Percentiles rank a stretch among this genome's conserved stretches.
Evolutionary conservation across 2,329 filamentous ascomycete genomes (phyloP).

Genomic region (Scleromitrula shiraiana): DNA sequence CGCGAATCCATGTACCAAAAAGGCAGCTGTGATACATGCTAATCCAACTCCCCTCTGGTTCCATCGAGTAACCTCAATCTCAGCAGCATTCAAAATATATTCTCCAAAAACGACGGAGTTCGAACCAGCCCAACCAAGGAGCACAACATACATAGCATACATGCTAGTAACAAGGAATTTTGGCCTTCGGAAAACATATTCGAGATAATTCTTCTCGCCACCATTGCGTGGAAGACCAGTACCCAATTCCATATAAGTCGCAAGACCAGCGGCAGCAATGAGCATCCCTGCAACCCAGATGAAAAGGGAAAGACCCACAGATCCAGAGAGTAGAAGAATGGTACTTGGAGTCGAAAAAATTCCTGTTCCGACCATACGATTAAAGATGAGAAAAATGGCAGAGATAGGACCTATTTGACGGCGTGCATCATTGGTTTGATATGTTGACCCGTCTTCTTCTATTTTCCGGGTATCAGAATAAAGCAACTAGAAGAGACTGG

Average conservation of each 20-base stretch:
- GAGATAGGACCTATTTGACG: constrained; percentile 48
- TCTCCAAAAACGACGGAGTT: constrained; percentile 65
- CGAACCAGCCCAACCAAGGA: constrained; percentile 57
- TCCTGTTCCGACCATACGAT: constrained; percentile 58
- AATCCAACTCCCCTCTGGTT: constrained; percentile 60
- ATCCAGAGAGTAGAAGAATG: constrained; percentile 49
- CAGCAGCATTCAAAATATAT: constrained; percentile 59
- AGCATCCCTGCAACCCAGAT: constrained; percentile 56
- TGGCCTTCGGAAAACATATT: constrained; percentile 53
- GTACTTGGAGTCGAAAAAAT: constrained; percentile 57
- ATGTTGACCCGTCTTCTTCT: constrained; percentile 1
- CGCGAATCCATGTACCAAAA: constrained; percentile 55
- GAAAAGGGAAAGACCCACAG: constrained; percentile 53
- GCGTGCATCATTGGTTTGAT: constrained; percentile 22
- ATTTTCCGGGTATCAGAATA: neutral
- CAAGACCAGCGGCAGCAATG: constrained; percentile 53
- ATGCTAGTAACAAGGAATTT: constrained; percentile 53
- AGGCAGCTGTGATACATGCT: constrained; percentile 57
- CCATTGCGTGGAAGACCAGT: constrained; percentile 57
- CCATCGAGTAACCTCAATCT: constrained; percentile 55
- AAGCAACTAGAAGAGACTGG: neutral
- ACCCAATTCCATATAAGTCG: constrained; percentile 60
- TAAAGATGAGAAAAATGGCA: constrained; percentile 53
- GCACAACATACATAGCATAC: constrained; percentile 53
- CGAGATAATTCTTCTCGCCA: constrained; percentile 61